Evolutionary conservation across 2,329 filamentous ascomycete species (phyloP), one percentile per base, ranked within the genome.

Genomic region (Moelleriella libera): DNA sequence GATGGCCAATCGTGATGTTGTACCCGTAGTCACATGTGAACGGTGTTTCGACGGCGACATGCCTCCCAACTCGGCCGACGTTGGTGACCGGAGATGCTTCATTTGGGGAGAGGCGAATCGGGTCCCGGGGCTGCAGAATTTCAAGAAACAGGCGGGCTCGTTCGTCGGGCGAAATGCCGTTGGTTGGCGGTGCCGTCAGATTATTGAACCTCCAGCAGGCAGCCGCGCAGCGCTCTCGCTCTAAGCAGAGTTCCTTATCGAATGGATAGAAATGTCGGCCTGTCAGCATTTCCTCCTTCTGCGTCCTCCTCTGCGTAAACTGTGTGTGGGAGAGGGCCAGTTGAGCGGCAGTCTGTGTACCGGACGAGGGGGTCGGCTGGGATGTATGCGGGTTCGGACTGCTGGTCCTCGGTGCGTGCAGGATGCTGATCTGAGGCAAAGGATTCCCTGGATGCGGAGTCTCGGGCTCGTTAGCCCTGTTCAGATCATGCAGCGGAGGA

Each of bases 21-120:
- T 95, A 97, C 1, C 92, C 92, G 58, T 96, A 96, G 58, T 96
- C 88, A 61, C 90, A 96, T 44, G 75, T 82, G 63, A 98, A 97
- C 0, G 90, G 90, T 3, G 85, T 80, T 58, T 95, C 88, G 30
- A 98, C 84, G 41, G 82, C 72, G 5, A 86, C 83, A 48, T 83
- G 79, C 12, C 81, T 76, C n/a, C 87, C 87, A 5, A 92, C 76
- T 29, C 71, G 76, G 48, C 77, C 85, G 48, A 69, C 60, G 55
- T 75, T 72, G 41, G 71, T 72, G 47, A 75, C 62, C 8, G 74
- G 66, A 43, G 73, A 71, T 40, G 69, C 66, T 54, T 74, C 65
- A 5, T 70, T 69, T 2, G 75, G 75, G n/a, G 79, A 75, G 40
- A 78, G 63, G 49, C 74, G 69, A 45, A 78, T 63, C 41, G 71